These are phyloP conservation scores for Pythium myriotylum DNA, from an alignment of 352 stramenopile species.

Conservation along the genomic window DNA sequence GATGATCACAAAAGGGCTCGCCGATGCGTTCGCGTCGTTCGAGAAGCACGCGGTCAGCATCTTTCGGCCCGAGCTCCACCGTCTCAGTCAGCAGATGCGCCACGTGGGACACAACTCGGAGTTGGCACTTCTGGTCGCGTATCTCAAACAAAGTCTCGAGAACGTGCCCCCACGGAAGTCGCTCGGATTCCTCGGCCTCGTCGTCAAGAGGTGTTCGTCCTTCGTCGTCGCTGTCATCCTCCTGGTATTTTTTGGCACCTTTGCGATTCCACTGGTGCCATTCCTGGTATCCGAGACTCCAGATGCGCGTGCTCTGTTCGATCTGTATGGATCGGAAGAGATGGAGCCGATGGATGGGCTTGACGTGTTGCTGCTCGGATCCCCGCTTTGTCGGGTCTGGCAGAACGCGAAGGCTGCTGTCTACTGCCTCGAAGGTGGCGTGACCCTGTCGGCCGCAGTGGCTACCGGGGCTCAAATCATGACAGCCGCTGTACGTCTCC, in stretches of 20 bases:
- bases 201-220: slow-evolving; percentile 67
- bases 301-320: slow-evolving; percentile 38
- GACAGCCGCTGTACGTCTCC: slow-evolving; percentile 49
- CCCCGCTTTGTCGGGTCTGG: slow-evolving; percentile 70
- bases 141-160: slow-evolving; percentile 66
- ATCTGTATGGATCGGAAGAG: slow-evolving; percentile 40
- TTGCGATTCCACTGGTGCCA: slow-evolving; percentile 57
- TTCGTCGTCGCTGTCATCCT: slow-evolving; percentile 54
- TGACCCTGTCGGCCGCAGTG: slow-evolving; percentile 62
- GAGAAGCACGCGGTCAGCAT: slow-evolving; percentile 49
- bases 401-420: slow-evolving; percentile 69
- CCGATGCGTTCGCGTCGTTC: slow-evolving; percentile 56
- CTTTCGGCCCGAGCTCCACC: slow-evolving; percentile 58
- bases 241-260: slow-evolving; percentile 51
- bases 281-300: slow-evolving; percentile 54
- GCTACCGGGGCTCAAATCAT: slow-evolving; percentile 62
- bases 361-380: slow-evolving; percentile 73
- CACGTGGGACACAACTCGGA: slow-evolving; percentile 48
- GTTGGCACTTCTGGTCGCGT: slow-evolving; percentile 57
- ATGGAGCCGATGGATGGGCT: slow-evolving; percentile 58
- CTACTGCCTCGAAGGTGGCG: slow-evolving; percentile 70
- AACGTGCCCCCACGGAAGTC: slow-evolving; percentile 49
- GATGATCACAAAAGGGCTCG: slow-evolving; percentile 63
- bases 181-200: slow-evolving; percentile 38
- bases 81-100: slow-evolving; percentile 47